A percentile compares a stretch with the other conserved stretches of the same genome.
phyloP scores from a whole-genome alignment of 2,329 filamentous ascomycete species.

The Fonsecaea monophora region DNA sequence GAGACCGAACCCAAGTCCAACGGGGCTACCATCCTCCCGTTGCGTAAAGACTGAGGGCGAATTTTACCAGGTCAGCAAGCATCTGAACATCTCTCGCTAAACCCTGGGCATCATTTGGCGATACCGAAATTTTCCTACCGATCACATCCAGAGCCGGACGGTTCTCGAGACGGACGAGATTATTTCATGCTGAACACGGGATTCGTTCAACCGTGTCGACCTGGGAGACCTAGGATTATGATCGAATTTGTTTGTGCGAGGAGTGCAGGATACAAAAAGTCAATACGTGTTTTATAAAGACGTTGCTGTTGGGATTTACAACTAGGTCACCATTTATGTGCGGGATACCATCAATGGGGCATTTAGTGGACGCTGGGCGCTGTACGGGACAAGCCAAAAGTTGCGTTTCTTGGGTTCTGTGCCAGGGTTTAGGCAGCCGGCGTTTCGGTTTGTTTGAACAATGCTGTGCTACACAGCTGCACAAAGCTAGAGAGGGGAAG shows the following conservation, averaged over 20 bases:
- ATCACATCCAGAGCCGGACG: too few relatives aligned
- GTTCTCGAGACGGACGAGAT: too few relatives aligned
- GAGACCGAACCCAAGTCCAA: conserved; percentile 20
- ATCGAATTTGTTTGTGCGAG: not conserved
- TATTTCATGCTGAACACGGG: too few relatives aligned
- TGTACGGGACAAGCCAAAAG: not conserved
- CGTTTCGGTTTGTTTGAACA: not conserved
- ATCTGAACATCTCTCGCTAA: too few relatives aligned
- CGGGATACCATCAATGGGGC: not conserved
- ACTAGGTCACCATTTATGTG: not conserved
- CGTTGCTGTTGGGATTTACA: not conserved
- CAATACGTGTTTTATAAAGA: too few relatives aligned
- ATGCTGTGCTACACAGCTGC: too few relatives aligned
- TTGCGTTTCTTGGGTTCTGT: not conserved
- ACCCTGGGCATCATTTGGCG: too few relatives aligned
- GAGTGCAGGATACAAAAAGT: not conserved
- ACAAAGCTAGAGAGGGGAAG: too few relatives aligned
- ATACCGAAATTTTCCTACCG: too few relatives aligned
- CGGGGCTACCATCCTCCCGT: conserved; percentile 23
- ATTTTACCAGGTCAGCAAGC: not conserved
- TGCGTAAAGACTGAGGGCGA: conserved; percentile 30
- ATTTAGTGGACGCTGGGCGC: not conserved
- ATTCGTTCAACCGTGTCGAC: too few relatives aligned
- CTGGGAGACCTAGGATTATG: not conserved
- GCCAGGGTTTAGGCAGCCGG: not conserved